Evolutionary conservation across 2,329 filamentous ascomycete genomes (phyloP).

Genomic region (Colletotrichum melonis): DNA sequence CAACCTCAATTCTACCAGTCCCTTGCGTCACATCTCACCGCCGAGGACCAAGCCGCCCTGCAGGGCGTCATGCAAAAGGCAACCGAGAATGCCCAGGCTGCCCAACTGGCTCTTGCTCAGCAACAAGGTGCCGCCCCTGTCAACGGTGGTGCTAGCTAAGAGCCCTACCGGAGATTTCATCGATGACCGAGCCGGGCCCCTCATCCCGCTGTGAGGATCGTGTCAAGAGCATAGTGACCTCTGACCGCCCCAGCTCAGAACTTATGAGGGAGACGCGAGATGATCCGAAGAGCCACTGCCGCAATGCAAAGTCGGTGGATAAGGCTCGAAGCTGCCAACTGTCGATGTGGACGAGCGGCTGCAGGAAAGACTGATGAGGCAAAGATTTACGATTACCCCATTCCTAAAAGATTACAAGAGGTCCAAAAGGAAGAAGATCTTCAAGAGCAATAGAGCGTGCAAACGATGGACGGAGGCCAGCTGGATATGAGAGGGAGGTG

Average conservation of each 20-base stretch:
- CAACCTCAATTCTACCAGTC: constrained; percentile 89
- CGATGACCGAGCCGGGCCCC: constrained; percentile 36
- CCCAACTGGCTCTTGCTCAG: constrained; percentile 40
- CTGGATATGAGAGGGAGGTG: constrained; percentile 31
- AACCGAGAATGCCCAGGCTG: constrained; percentile 54
- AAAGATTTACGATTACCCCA: constrained; percentile 35
- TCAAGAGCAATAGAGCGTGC: constrained; percentile 37
- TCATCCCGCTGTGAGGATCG: constrained; percentile 13
- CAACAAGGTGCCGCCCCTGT: constrained; percentile 39
- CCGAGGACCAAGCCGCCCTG: constrained; percentile 85
- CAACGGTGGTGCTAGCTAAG: constrained; percentile 38
- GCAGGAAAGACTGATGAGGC: constrained; percentile 35
- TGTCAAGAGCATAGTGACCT: constrained; percentile 12
- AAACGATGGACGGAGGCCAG: constrained; percentile 35
- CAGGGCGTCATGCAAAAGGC: constrained; percentile 79
- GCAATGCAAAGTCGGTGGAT: constrained; percentile 20
- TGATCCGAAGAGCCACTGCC: constrained; percentile 34
- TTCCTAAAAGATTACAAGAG: constrained; percentile 33
- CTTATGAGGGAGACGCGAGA: constrained; percentile 35
- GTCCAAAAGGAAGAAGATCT: constrained; percentile 32
- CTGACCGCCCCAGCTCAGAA: constrained; percentile 19
- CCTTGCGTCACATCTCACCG: constrained; percentile 80
- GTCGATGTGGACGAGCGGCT: constrained; percentile 30
- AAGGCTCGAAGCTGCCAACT: constrained; percentile 28
- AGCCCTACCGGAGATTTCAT: constrained; percentile 33